Evolutionary conservation across 306 rosid species (phyloP).

Genomic region (Quercus wislizeni): DNA sequence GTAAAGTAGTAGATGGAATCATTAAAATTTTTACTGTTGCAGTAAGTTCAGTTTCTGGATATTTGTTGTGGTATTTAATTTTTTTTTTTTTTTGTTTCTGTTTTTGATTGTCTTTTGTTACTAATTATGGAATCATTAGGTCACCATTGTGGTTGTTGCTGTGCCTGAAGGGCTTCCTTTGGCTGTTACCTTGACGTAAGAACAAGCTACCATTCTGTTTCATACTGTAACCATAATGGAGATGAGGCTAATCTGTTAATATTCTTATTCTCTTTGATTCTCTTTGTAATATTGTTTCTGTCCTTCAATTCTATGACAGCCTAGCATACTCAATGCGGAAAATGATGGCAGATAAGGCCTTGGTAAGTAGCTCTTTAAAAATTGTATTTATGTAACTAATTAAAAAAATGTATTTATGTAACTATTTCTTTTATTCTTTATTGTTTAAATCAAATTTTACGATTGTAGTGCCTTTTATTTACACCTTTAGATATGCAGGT

Average conservation of each 20-base stretch:
- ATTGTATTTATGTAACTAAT: not conserved
- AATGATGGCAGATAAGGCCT: constrained; percentile 98
- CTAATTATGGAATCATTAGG: constrained; percentile 62
- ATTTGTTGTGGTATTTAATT: not conserved
- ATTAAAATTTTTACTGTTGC: constrained; percentile 89
- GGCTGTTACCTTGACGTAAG: constrained; percentile 98
- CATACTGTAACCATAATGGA: constrained; percentile 3
- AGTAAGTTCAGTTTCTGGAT: constrained; percentile 53
- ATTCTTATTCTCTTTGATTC: constrained; percentile 20
- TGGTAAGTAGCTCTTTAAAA: constrained; percentile 49
- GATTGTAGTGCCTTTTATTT: constrained; percentile 18
- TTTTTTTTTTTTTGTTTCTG: not conserved
- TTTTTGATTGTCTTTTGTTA: constrained; percentile 1
- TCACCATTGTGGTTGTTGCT: constrained; percentile 97
- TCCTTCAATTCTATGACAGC: constrained; percentile 36
- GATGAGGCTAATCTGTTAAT: constrained; percentile 3
- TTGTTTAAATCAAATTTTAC: constrained; percentile 1
- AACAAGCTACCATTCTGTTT: constrained; percentile 18
- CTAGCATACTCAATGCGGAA: constrained; percentile 97
- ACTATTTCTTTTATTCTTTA: constrained; percentile 1
- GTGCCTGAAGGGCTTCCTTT: constrained; percentile 98
- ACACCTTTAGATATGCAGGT: constrained; percentile 55
- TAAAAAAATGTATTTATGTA: not conserved
- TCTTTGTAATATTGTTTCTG: constrained; percentile 20
- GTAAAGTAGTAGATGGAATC: constrained; percentile 57